Conservation (phyloP, 306 rosid genomes). For the Hippophae rhamnoides region DNA sequence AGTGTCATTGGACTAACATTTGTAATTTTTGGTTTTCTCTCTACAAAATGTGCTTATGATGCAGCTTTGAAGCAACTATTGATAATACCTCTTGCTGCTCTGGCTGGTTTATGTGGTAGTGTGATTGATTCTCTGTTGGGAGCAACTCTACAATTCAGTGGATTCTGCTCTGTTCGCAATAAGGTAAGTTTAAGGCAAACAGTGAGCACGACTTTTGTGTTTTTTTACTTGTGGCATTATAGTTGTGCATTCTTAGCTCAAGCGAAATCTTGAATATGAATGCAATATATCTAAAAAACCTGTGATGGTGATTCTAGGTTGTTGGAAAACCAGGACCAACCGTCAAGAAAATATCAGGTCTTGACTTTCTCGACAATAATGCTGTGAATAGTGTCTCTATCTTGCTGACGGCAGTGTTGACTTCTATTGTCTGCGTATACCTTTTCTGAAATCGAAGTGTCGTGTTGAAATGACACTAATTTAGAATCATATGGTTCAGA, state of each 20-base stretch:
- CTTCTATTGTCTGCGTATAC: conserved; percentile 47
- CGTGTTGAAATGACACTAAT: not conserved
- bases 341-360: conserved; percentile 65
- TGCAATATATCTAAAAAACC: conserved; percentile 4
- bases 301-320: conserved; percentile 35
- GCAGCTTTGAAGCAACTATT: conserved; percentile 59
- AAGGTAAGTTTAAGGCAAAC: conserved; percentile 39
- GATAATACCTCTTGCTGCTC: conserved; percentile 56
- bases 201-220: not conserved
- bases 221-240: conserved; percentile 9
- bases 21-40: conserved; percentile 45
- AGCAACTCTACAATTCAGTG: conserved; percentile 85
- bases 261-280: conserved; percentile 6
- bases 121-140: conserved; percentile 88
- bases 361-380: conserved; percentile 71
- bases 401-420: conserved; percentile 54
- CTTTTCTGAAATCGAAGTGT: conserved; percentile 33
- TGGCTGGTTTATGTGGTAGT: conserved; percentile 75
- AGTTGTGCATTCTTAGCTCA: not conserved
- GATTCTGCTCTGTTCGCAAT: conserved; percentile 73
- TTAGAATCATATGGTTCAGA: conserved; percentile 4
- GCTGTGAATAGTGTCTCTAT: conserved; percentile 72
- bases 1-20: conserved; percentile 54
- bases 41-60: conserved; percentile 39
- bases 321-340: conserved; percentile 92